Base-by-base conservation (phyloP, 441 rosid species). In the Cnidoscolus chayamansa region DNA sequence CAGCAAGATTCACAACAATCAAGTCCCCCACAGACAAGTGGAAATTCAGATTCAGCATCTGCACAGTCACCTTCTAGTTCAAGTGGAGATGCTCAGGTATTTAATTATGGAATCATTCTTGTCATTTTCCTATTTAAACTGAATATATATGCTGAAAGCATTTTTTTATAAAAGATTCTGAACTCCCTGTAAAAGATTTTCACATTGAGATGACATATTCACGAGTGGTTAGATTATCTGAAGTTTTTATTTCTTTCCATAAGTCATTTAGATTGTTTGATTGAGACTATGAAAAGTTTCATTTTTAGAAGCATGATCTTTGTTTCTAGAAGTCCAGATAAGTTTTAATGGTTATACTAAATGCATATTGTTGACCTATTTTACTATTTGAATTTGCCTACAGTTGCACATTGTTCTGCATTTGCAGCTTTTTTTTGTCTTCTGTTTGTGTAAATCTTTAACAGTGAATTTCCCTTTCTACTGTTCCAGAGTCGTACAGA, bases 21-120 rank as follows among this genome's bases (percentile, higher is more conserved):
- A 51, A 95, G 98, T 80, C 99, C 99, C 70, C 98, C 92, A 47
- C 99, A 86, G 81, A 90, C 88, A 58, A 90, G 97, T 77, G 81
- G 96, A 68, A 89, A 92, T 80, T 95, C 95, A 47, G 96, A 90
- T 84, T 95, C 99, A 76, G 98, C 92, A 70, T 95, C 97, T 73
- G 95, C 91, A 7, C 98, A 82, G 76, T 95, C 99, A 73, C 99
- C 98, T 74, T 90, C 96, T 80, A 91, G 96, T 82, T 89, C 94
- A 45, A 88, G 80, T 75, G 96, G 89, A 81, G 97, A 91, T 82
- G 86, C 80, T 76, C 98, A 90, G 92, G 97, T 95, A 80, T 69
- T 19, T 71, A 16, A 66, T 13, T 71, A 51, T 62, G 31, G 16
- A 74, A 31, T 60, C 60, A 63, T 63, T 13, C 19, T 7, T 55